Evolutionary conservation across 768 basidiomycete species (phyloP).

Genomic region (Suillus paluster): DNA sequence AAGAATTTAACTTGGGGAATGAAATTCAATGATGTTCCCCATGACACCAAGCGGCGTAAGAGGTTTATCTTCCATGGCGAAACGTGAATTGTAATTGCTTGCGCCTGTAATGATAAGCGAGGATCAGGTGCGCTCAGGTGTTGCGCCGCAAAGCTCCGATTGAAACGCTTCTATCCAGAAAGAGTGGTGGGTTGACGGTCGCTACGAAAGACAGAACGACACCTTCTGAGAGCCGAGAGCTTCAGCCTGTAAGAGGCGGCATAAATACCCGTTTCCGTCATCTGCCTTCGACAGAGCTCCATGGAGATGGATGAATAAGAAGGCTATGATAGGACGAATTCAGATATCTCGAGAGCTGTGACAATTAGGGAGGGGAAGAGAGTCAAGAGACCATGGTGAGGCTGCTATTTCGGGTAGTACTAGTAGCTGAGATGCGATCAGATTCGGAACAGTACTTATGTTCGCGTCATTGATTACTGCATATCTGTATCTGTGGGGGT

Average conservation of each 20-base stretch:
- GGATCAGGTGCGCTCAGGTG: constrained; percentile 24
- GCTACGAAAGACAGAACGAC: background rate
- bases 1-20: no score
- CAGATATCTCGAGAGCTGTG: constrained; percentile 9
- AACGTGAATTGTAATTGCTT: constrained; percentile 18
- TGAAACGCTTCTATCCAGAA: constrained; percentile 5
- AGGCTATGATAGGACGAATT: constrained; percentile 11
- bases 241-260: constrained; percentile 29
- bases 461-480: no score
- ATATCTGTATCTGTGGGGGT: no score
- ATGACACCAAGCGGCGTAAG: constrained; percentile 13
- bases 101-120: constrained; percentile 28
- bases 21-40: constrained; percentile 15
- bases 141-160: constrained; percentile 3
- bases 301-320: constrained; percentile 19
- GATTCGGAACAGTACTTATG: no score
- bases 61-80: constrained; percentile 6
- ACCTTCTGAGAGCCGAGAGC: constrained; percentile 13
- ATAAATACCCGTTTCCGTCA: constrained; percentile 7
- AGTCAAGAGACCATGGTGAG: background rate
- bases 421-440: no score
- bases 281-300: constrained; percentile 14
- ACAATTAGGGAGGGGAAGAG: background rate
- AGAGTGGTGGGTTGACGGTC: constrained; percentile 10
- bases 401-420: no score